These are phyloP conservation scores for Aaosphaeria arxii DNA, from an alignment of 2,329 filamentous ascomycete species.

Conservation along the genomic window DNA sequence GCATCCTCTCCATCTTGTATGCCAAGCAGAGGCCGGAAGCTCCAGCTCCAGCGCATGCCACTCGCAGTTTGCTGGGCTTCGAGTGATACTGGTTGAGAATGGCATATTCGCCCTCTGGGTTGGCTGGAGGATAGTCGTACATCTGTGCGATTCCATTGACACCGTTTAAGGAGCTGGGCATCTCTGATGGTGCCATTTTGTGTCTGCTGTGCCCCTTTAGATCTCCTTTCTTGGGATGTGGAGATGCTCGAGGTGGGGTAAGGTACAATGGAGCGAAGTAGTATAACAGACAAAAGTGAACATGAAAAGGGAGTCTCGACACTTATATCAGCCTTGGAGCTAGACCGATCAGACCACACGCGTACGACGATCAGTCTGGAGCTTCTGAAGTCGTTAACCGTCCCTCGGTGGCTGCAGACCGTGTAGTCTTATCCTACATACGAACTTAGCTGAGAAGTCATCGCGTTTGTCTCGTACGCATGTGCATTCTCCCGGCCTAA, in stretches of 20 bases:
- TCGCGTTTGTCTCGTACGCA: conserved; percentile 4
- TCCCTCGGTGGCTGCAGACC: conserved; percentile 16
- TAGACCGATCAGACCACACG: conserved; percentile 13
- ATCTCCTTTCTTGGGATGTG: background rate
- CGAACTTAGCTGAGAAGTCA: conserved; percentile 1
- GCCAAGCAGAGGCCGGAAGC: conserved; percentile 29
- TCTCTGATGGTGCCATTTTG: conserved; percentile 27
- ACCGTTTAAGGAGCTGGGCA: conserved; percentile 23
- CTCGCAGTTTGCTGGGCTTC: conserved; percentile 26
- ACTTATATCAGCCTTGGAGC: conserved; percentile 6
- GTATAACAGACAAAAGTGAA: background rate
- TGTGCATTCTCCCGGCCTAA: conserved; percentile 10
- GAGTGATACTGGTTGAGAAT: conserved; percentile 33
- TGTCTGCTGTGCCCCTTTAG: too few relatives aligned
- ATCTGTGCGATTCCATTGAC: conserved; percentile 22
- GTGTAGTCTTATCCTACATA: conserved; percentile 5
- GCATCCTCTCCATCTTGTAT: conserved; percentile 34
- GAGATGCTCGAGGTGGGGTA: conserved; percentile 1
- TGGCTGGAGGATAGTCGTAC: conserved; percentile 29
- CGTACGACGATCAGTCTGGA: conserved; percentile 10
- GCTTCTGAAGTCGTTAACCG: conserved; percentile 28
- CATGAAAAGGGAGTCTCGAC: conserved; percentile 1
- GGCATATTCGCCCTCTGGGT: conserved; percentile 27
- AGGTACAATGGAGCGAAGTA: conserved; percentile 1
- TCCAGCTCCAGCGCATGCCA: conserved; percentile 27